Evolutionary conservation across 2,329 filamentous ascomycete species (phyloP), one percentile per base, ranked within the genome.

Genomic region (Neoascochyta sp.): DNA sequence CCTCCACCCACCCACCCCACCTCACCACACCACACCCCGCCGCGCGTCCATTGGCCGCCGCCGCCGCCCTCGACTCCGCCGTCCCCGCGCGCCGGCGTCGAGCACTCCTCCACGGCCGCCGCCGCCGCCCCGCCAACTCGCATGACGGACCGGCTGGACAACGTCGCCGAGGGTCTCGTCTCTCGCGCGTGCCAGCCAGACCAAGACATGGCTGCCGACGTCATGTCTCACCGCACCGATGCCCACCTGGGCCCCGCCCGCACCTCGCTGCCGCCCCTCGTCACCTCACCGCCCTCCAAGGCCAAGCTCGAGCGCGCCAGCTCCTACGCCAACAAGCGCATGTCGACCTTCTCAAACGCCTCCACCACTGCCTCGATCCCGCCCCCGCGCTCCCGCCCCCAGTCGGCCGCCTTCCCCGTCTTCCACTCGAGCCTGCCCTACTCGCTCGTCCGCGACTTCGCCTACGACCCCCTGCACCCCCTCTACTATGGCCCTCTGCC

Each of bases 401-500:
- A 75, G 33, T 94, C 87, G n/a, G 77, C 84, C 54, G 74, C 86
- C 41, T 90, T 92, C 55, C 84, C 87, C 10, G 71, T 83, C 52
- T 92, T 87, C 63, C 83, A 87, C 51, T 92, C 88, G 36, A 94
- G 81, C 57, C 76, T 95, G 11, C 66, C 85, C 5, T 95, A 95
- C 62, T 81, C 88, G n/a, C 73, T 86, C 24, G 89, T 98, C 45
- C 83, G 92, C 54, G 92, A 98, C 71, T 98, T 96, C 67, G 92
- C 92, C 47, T 98, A 96, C 60, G 80, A 86, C 17, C 60, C 76
- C 15, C 74, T 75, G 32, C 86, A 96, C 62, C 88, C 86, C 23
- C 74, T 95, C 63, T 92, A 96, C 69, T 95, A 95, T 71, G 92
- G 92, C 1, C 85, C 90, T n/a, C 81, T 86, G 10, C 82, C 83